Base-by-base conservation (phyloP, 371 early-diverging fungal species). In the Mucor saturninus region DNA sequence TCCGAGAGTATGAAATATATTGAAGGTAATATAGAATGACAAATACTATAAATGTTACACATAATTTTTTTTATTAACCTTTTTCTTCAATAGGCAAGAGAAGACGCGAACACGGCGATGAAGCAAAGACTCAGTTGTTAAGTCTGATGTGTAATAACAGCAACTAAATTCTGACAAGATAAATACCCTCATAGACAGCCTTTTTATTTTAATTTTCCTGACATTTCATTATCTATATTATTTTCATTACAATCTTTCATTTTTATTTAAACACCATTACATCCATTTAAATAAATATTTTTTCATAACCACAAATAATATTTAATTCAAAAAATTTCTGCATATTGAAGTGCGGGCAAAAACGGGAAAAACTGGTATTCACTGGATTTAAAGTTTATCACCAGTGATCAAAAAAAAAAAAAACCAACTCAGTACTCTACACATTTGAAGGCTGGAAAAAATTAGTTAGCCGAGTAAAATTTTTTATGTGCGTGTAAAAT, bases 1-100 rank as follows among this genome's bases (percentile, higher is more conserved):
- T 86, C 82, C 42, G 94, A 93, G 56, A 82, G 85, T 54, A 91
- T 93, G 86, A 67, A 83, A 52, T 93, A 86, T 56, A 63, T 93
- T 15, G 91, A 92, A 64, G 93, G 92, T 56, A 66, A 45, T 28
- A 52, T 67, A 51, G 67, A 42, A 56, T 62, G 40, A 40, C 49
- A 54, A 62, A 40, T 54, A 26, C 31, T 37, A 26, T 32, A 74
- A 8, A 57, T 10, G 46, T 54, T 46, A 29, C 29, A 31, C 39
- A 30, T 5, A 29, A 28, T 48, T 13, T 31, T 37, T 37, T 50
- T 50, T 50, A 50, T 10, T 46, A 26, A 30, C 28, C 14, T 28
- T 50, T 50, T 30, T 31, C 13, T 5, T 53, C 39, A 35, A 15
- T 45, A 66, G 67, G 67, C 14, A 67, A 68, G 40, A 52, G 68